Evolutionary conservation across 176 grass and related monocot species (phyloP).

Genomic region (Triticum turgidum): DNA sequence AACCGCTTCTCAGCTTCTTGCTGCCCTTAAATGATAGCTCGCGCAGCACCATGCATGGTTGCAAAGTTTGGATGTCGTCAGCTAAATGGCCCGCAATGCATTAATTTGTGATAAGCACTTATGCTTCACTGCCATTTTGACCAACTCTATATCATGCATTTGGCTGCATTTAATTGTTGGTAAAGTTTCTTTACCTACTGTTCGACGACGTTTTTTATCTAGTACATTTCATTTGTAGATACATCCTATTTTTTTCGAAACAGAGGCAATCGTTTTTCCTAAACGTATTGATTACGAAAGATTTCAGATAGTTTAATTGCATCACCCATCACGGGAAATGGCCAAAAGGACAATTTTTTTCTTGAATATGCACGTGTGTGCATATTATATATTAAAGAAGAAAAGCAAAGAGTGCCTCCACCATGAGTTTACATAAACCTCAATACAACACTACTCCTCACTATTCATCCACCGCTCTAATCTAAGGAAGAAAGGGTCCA

Average conservation of each 20-base stretch:
- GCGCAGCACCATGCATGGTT: neutral
- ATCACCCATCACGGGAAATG: neutral
- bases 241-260: neutral
- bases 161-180: no score
- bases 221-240: no score
- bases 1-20: neutral
- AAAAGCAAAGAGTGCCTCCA: no score
- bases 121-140: neutral
- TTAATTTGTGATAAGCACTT: neutral
- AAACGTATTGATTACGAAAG: neutral
- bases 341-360: neutral
- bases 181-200: neutral
- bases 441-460: no score
- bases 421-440: no score
- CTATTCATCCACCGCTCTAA: no score
- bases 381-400: no score
- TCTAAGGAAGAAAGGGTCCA: no score
- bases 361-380: no score
- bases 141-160: no score
- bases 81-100: neutral
- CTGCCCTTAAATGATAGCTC: neutral
- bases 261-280: neutral
- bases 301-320: neutral
- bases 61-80: neutral
- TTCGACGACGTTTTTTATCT: no score